Evolutionary conservation across 306 rosid species (phyloP).

Genomic region (Fagus crenata): DNA sequence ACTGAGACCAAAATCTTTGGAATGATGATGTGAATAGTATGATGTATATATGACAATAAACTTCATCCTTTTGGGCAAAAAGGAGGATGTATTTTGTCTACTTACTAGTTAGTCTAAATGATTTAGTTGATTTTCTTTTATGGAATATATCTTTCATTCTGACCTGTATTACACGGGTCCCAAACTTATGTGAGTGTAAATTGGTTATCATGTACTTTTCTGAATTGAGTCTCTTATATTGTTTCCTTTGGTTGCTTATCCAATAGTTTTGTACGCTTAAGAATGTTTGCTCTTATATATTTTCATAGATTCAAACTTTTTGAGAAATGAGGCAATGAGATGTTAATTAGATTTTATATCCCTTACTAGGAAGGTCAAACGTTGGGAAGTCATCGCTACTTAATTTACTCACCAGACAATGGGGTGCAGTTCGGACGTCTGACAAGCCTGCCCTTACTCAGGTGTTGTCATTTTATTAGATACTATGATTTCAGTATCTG

Average conservation of each 20-base stretch:
- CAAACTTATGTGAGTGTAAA: background rate
- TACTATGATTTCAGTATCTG: slow-evolving; percentile 1
- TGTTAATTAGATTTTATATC: slow-evolving; percentile 21
- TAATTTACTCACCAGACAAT: slow-evolving; percentile 86
- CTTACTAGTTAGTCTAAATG: background rate
- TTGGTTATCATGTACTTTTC: background rate
- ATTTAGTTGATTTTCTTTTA: background rate
- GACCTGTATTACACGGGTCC: background rate
- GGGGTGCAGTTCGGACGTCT: slow-evolving; percentile 93
- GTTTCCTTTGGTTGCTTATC: background rate
- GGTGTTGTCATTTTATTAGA: slow-evolving; percentile 37
- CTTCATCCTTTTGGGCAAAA: background rate
- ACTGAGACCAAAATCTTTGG: background rate
- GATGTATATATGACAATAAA: background rate
- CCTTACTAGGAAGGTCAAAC: slow-evolving; percentile 80
- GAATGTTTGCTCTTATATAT: background rate
- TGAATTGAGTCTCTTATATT: background rate
- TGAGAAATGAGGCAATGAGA: slow-evolving; percentile 22
- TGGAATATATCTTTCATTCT: background rate
- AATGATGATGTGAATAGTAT: background rate
- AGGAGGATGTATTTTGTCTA: background rate
- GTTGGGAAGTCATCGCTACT: slow-evolving; percentile 97
- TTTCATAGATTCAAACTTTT: slow-evolving; percentile 9
- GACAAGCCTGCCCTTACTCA: slow-evolving; percentile 96
- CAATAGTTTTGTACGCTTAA: background rate